A percentile compares a stretch with the other conserved stretches of the same genome.
These are phyloP conservation scores for Gonium pectorale DNA, from an alignment of 139 green algal genomes.

Conservation along the genomic window DNA sequence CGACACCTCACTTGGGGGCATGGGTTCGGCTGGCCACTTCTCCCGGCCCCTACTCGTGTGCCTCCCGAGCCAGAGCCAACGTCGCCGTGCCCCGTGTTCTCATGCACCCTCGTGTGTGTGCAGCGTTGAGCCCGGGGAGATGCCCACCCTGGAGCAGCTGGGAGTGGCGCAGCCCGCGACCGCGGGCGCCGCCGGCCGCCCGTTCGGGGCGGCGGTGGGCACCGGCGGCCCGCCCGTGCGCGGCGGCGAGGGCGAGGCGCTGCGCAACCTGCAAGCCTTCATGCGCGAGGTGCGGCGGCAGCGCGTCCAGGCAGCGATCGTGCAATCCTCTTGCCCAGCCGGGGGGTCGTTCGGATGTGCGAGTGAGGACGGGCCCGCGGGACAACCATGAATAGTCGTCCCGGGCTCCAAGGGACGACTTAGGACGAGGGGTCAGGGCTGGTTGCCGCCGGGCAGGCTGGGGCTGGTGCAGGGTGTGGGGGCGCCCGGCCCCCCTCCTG, in stretches of 20 bases:
- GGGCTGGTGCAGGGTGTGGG: no score
- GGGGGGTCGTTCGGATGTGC: no score
- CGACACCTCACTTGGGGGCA: no score
- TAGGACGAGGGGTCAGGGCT: no score
- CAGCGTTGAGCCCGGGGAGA: conserved; percentile 25
- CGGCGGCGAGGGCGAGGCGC: conserved; percentile 82
- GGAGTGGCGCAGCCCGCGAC: conserved; percentile 51
- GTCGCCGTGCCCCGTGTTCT: not conserved
- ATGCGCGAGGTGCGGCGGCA: conserved; percentile 43
- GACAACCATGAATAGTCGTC: no score
- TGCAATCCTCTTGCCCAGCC: no score
- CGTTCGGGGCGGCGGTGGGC: not conserved
- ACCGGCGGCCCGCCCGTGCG: conserved; percentile 4
- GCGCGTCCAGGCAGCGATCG: no score
- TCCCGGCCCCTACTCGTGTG: not conserved
- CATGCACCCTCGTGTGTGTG: not conserved
- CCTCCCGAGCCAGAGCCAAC: not conserved
- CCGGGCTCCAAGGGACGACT: no score
- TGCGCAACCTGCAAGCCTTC: conserved; percentile 73
- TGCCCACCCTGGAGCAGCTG: conserved; percentile 77
- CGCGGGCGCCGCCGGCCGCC: not conserved
- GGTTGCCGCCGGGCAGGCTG: no score
- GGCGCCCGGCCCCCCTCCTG: no score
- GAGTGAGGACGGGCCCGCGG: no score
- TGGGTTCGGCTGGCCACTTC: no score